Conservation (phyloP, 805 yeast genomes). For the Starmerella powellii region DNA sequence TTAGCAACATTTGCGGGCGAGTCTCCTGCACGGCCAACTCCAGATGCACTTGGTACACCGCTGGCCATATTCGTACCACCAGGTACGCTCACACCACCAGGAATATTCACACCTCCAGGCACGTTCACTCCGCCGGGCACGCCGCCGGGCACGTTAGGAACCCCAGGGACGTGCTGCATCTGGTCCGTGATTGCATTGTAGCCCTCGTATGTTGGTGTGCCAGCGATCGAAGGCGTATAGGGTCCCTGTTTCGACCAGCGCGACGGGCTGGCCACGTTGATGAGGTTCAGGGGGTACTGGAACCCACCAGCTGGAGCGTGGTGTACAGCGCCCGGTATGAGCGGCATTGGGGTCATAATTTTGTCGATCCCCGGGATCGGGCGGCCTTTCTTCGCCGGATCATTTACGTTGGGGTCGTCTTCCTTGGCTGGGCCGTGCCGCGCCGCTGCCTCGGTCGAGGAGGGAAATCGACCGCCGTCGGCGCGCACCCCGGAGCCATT, state of each 20-base stretch:
- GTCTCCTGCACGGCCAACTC: not conserved
- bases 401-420: too few species aligned
- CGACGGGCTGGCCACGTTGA: slow-evolving; percentile 6
- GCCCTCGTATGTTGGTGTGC: slow-evolving; percentile 4
- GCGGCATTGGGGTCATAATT: slow-evolving; percentile 17
- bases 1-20: not conserved
- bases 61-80: too few species aligned
- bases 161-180: not conserved
- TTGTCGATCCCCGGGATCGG: slow-evolving; percentile 15
- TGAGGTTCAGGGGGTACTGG: not conserved
- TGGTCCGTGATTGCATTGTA: not conserved
- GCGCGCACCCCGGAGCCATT: not conserved
- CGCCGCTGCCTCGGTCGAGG: not conserved
- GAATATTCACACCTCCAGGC: too few species aligned
- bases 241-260: slow-evolving; percentile 11
- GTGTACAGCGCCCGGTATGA: slow-evolving; percentile 1
- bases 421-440: too few species aligned
- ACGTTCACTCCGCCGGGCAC: too few species aligned
- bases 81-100: too few species aligned
- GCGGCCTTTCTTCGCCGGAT: not conserved
- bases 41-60: too few species aligned
- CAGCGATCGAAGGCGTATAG: slow-evolving; percentile 10
- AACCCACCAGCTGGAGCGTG: not conserved
- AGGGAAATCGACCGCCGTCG: not conserved
- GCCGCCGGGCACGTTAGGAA: too few species aligned